Base-by-base conservation (phyloP, 1,139 yeast genomes). In the Hemisphaericaspora xylofermentans region DNA sequence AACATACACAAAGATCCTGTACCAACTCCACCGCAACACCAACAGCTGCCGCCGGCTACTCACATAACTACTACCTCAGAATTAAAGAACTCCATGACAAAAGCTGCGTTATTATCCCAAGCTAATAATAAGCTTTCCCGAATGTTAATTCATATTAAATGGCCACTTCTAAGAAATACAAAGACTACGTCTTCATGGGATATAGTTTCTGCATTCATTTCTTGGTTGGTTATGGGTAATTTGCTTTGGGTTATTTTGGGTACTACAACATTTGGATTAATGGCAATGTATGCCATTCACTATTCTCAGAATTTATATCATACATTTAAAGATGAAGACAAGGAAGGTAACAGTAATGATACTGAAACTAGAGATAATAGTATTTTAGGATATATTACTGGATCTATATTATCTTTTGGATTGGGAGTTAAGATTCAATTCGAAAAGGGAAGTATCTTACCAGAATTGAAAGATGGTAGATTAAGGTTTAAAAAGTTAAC, bases 221-320 rank as follows among this genome's bases (percentile, higher is more conserved):
- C 81, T 2, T 76, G 80, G 78, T 48, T 76, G 34, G 72, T 78
- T 12, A 64, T 77, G 70, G 80, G 81, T 3, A 76, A 76, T 50
- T 55, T 76, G 5, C 52, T 78, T 16, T 81, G 86, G 86, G 58
- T 81, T n/a, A 58, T 80, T 0, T 56, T 80, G 35, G 85, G 86
- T 2, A 81, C 87, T 2, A 81, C 87, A 1, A 81, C 86, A 0
- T 80, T 81, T 53, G 80, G 79, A 2, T 71, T 83, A 26, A 66
- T 74, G 24, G 54, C 76, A 6, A 64, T 80, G 60, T 73, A 78
- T 49, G 71, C 76, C 0, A 55, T 78, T n/a, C 66, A 70, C 44
- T 63, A 71, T 17, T 61, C 65, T 43, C 74, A 69, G 39, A 60
- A 60, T 36, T 44, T 66, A n/a, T 52, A 60, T 52, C 53, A 53